Percentiles rank a stretch among this genome's conserved stretches.
Conservation (phyloP, 352 stramenopile species). For the Phytopythium vexans region DNA sequence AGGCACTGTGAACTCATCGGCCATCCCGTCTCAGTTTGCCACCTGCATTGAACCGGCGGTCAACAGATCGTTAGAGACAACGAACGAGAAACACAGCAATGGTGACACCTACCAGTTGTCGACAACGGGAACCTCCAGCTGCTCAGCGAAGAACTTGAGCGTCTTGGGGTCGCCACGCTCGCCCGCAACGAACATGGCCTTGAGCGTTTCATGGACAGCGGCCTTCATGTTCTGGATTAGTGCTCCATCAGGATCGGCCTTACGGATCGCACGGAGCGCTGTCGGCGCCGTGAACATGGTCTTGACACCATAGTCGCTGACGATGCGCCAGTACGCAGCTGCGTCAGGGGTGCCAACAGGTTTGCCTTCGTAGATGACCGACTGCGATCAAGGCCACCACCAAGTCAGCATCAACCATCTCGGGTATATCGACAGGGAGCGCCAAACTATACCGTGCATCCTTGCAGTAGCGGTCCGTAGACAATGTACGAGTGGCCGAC, state of each 20-base stretch:
- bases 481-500: slow-evolving; percentile 88
- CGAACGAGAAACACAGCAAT: not conserved
- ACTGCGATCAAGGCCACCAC: slow-evolving; percentile 19
- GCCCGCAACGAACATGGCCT: slow-evolving; percentile 86
- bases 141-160: slow-evolving; percentile 70
- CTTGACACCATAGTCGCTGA: slow-evolving; percentile 83
- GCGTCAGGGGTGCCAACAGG: slow-evolving; percentile 85
- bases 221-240: slow-evolving; percentile 46
- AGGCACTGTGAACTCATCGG: slow-evolving; percentile 68
- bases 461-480: slow-evolving; percentile 86
- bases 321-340: slow-evolving; percentile 83
- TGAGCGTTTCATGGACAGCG: slow-evolving; percentile 41
- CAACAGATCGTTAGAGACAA: not conserved
- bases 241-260: slow-evolving; percentile 69
- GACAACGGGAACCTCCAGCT: slow-evolving; percentile 58
- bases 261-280: slow-evolving; percentile 85
- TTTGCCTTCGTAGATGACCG: slow-evolving; percentile 89
- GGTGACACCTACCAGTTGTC: slow-evolving; percentile 67
- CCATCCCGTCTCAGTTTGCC: slow-evolving; percentile 90
- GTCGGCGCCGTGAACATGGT: slow-evolving; percentile 92
- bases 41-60: slow-evolving; percentile 25
- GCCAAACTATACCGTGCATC: slow-evolving; percentile 51
- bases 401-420: not conserved
- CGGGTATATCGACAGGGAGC: not conserved
- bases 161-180: slow-evolving; percentile 88